Conservation (phyloP, 495 filamentous ascomycete genomes). For the Aspergillus steynii region DNA sequence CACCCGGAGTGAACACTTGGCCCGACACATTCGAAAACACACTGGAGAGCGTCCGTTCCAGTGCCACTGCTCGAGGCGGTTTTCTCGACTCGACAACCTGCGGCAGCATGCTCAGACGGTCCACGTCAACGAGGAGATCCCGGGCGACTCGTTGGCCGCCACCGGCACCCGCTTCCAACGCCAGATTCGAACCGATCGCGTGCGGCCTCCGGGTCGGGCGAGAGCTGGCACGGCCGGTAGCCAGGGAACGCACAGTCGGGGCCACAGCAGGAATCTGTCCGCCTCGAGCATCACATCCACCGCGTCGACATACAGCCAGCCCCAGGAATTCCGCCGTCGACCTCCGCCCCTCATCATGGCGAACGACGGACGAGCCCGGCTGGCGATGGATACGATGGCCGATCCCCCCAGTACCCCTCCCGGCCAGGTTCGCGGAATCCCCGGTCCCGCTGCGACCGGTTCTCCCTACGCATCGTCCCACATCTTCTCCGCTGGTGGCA, state of each 20-base stretch:
- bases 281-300: conserved; percentile 82
- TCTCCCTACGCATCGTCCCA: conserved; percentile 55
- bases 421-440: conserved; percentile 41
- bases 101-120: conserved; percentile 97
- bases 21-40: conserved; percentile 95
- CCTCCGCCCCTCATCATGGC: conserved; percentile 87
- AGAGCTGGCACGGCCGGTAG: conserved; percentile 73
- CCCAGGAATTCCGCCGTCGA: conserved; percentile 63
- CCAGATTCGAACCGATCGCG: conserved; percentile 83
- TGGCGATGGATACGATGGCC: conserved; percentile 62
- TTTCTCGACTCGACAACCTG: conserved; percentile 95
- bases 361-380: conserved; percentile 59
- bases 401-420: conserved; percentile 51
- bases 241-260: conserved; percentile 65
- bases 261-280: conserved; percentile 82
- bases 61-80: conserved; percentile 91
- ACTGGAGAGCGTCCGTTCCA: conserved; percentile 97
- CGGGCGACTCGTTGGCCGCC: conserved; percentile 87
- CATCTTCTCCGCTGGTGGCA: conserved; percentile 67
- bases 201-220: conserved; percentile 71
- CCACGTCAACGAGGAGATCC: conserved; percentile 96
- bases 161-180: conserved; percentile 92
- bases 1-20: conserved; percentile 93
- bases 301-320: conserved; percentile 65
- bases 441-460: conserved; percentile 63